phyloP scores from a whole-genome alignment of 2,329 filamentous ascomycete genomes.

The Shiraia bambusicola region DNA sequence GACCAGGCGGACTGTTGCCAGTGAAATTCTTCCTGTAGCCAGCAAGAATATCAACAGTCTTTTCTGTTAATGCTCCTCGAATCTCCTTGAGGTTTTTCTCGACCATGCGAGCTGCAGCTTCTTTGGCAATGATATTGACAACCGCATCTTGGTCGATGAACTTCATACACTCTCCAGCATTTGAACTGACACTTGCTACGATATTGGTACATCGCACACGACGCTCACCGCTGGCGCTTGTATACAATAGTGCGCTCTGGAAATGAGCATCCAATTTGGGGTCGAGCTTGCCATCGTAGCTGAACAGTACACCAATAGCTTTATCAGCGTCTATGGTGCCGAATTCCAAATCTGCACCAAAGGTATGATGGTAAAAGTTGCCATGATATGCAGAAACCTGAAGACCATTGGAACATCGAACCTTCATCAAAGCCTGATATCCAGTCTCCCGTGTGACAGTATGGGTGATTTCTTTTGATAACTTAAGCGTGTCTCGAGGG shows the following conservation, averaged over 20 bases:
- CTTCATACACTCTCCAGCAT: conserved; percentile 79
- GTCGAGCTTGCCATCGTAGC: conserved; percentile 96
- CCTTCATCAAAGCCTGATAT: conserved; percentile 96
- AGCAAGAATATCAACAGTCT: conserved; percentile 87
- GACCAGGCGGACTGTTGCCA: conserved; percentile 80
- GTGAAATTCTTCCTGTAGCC: conserved; percentile 92
- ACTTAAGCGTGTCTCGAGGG: conserved; percentile 78
- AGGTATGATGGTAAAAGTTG: conserved; percentile 94
- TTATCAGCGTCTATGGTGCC: conserved; percentile 92
- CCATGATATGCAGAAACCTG: conserved; percentile 94
- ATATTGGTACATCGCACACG: conserved; percentile 91
- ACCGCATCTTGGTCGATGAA: conserved; percentile 96
- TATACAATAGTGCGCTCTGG: conserved; percentile 92
- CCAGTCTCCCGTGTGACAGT: conserved; percentile 87
- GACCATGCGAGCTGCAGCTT: conserved; percentile 83
- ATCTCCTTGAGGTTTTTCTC: conserved; percentile 81
- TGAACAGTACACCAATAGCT: conserved; percentile 86
- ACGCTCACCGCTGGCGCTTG: conserved; percentile 83
- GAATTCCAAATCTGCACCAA: conserved; percentile 91
- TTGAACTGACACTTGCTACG: conserved; percentile 88
- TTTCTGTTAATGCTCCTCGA: conserved; percentile 79
- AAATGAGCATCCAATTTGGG: conserved; percentile 96
- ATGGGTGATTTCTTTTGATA: conserved; percentile 83
- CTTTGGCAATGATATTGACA: conserved; percentile 83
- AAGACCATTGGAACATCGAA: conserved; percentile 93